Evolutionary conservation across 2,329 filamentous ascomycete genomes (phyloP).

Genomic region (Fusarium hainanense): DNA sequence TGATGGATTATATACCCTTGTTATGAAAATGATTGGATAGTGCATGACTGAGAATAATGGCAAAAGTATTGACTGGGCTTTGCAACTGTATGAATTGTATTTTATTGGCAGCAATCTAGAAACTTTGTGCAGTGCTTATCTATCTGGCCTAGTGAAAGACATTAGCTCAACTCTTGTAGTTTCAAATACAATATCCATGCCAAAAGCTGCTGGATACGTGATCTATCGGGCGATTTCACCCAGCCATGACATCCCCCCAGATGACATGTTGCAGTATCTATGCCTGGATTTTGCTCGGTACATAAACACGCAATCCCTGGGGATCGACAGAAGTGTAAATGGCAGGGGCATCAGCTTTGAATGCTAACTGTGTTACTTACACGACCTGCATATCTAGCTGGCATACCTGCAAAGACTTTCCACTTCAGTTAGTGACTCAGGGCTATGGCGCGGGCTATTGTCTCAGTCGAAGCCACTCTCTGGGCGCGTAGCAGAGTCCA

Average conservation of each 20-base stretch:
- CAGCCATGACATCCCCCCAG: background rate
- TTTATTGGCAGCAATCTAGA: background rate
- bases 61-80: background rate
- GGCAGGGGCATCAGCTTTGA: constrained; percentile 6
- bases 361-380: background rate
- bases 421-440: constrained; percentile 3
- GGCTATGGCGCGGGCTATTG: constrained; percentile 21
- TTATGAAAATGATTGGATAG: background rate
- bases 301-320: background rate
- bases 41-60: background rate
- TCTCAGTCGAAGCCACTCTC: constrained; percentile 27
- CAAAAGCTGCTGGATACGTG: background rate
- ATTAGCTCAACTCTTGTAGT: background rate
- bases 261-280: background rate
- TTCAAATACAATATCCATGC: background rate
- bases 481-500: constrained; percentile 4
- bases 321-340: constrained; percentile 8
- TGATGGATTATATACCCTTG: background rate
- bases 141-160: background rate
- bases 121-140: background rate
- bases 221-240: background rate
- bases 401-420: constrained; percentile 10
- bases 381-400: background rate
- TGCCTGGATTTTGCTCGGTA: background rate
- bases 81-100: background rate